Base-by-base conservation (phyloP, 805 yeast species). In the Pichia thaimueangensis region DNA sequence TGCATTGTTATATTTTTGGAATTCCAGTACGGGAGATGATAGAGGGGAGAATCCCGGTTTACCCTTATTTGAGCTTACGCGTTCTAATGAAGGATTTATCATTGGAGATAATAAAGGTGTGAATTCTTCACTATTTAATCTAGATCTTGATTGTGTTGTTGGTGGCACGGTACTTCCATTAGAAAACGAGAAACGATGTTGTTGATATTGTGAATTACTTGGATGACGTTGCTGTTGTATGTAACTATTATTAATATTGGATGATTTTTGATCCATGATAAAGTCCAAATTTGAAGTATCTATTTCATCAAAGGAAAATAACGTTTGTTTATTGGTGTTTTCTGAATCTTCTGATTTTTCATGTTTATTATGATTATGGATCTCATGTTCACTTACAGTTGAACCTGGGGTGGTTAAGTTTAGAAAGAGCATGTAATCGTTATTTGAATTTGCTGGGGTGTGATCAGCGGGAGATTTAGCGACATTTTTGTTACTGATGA, bases 51-150 rank as follows among this genome's bases (percentile, higher is more conserved):
- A 64, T 5, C 61, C 58, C 3, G 50, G 43, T 41, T 54, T 50
- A 32, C 48, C 52, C 32, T 30, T 24, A 16, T 28, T 42, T 11
- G 42, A 41, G 34, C 33, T 41, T 5, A 42, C n/a, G 10, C 41
- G 37, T 19, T 70, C 85, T 51, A 70, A 52, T 2, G 86, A 21
- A 6, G 45, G 85, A 3, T 86, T 76, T 9, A 77, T 80, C 17
- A 83, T 79, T 1, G 91, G 91, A 3, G 87, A 80, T 2, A 80
- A 74, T 46, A 82, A 66, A 1, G 91, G 89, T 1, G 89, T 82
- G 58, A 80, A 82, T 25, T 42, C 46, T 6, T 21, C 35, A 24
- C 34, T 30, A 20, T 22, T 30, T n/a, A 30, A 17, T 22, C 41
- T 21, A 13, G 35, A 30, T 15, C 29, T 28, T 11, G 30, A 24